Evolutionary conservation across 1,139 yeast species (phyloP).

Genomic region (Candida sp.): DNA sequence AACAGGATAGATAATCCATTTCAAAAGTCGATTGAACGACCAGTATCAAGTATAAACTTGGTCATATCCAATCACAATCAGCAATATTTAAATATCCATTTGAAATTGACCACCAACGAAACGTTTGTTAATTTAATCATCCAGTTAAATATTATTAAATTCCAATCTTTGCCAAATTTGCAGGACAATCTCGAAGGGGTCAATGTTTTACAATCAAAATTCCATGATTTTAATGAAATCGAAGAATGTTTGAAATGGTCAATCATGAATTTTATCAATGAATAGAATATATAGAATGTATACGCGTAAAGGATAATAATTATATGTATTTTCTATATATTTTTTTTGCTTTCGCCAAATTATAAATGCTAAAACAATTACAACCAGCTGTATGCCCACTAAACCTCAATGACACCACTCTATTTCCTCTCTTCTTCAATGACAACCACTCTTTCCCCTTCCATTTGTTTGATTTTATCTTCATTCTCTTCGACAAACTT

Average conservation of each 20-base stretch:
- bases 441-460: constrained; percentile 26
- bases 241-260: constrained; percentile 70
- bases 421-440: constrained; percentile 16
- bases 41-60: constrained; percentile 24
- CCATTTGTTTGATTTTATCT: constrained; percentile 26
- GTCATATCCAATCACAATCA: constrained; percentile 12
- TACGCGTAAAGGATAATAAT: neutral
- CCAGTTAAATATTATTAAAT: constrained; percentile 28
- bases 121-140: constrained; percentile 38
- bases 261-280: constrained; percentile 29
- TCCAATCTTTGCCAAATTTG: constrained; percentile 25
- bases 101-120: constrained; percentile 39
- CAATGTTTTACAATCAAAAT: constrained; percentile 42
- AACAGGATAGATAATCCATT: constrained; percentile 27
- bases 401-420: neutral
- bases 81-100: constrained; percentile 20
- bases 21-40: constrained; percentile 37
- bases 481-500: constrained; percentile 34
- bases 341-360: no score
- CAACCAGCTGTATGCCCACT: neutral
- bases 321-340: no score
- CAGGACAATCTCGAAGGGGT: constrained; percentile 29
- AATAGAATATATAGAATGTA: neutral
- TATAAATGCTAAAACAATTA: neutral
- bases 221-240: constrained; percentile 59